These are phyloP conservation scores for Citrullus colocynthis DNA, from an alignment of 306 rosid species.

Conservation along the genomic window DNA sequence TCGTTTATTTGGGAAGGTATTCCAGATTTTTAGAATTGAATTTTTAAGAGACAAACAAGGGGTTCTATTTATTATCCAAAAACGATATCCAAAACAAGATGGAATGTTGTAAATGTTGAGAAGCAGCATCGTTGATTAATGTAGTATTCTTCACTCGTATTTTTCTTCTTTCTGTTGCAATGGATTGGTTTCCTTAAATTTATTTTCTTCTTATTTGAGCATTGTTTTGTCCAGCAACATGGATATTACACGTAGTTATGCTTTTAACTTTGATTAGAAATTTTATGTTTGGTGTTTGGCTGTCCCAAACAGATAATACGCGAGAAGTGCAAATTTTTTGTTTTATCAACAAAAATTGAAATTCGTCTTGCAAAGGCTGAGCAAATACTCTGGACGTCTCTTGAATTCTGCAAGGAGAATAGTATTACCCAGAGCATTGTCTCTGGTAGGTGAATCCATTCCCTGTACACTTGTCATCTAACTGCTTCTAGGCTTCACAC, in stretches of 20 bases:
- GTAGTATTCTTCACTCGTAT: background rate
- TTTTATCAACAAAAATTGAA: conserved; percentile 72
- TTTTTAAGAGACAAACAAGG: background rate
- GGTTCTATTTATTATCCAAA: too few species aligned
- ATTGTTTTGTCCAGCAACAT: background rate
- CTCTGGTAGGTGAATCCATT: conserved; percentile 27
- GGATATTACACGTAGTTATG: background rate
- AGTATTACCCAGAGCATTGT: conserved; percentile 24
- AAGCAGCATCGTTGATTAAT: background rate
- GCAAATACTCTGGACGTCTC: conserved; percentile 38
- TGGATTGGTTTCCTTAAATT: background rate
- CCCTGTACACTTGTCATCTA: background rate
- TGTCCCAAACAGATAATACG: conserved; percentile 46
- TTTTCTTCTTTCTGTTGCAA: background rate
- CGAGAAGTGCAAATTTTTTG: conserved; percentile 35
- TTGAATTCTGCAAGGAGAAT: conserved; percentile 41
- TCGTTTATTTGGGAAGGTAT: conserved; percentile 86
- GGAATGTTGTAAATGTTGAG: background rate
- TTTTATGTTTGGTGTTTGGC: conserved; percentile 9
- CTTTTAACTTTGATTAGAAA: background rate
- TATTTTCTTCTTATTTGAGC: background rate
- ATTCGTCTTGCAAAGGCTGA: conserved; percentile 71
- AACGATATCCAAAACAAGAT: background rate
- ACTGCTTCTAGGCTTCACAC: background rate
- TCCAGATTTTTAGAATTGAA: background rate